phyloP scores from a whole-genome alignment of 352 stramenopile genomes.

The Globisporangium middletonii region DNA sequence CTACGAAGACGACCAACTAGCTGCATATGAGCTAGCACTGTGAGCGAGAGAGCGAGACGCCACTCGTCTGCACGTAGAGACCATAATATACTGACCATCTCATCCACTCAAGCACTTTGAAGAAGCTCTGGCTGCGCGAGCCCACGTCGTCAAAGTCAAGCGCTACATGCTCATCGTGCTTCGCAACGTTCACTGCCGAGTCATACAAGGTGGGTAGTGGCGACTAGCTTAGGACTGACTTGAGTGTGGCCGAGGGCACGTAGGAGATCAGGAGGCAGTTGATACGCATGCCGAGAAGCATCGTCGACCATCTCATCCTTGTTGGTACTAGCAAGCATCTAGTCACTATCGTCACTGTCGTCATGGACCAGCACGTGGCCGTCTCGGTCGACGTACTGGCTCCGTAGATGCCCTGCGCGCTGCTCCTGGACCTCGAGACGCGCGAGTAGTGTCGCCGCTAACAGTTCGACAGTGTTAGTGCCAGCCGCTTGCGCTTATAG shows the following conservation, averaged over 20 bases:
- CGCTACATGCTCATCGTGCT: no score
- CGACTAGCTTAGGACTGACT: no score
- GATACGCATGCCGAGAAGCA: no score
- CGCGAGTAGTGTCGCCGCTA: conserved; percentile 41
- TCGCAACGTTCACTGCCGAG: no score
- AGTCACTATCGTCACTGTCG: conserved; percentile 20
- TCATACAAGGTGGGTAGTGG: no score
- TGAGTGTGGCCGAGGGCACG: no score
- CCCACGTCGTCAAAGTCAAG: no score
- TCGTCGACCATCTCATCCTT: no score
- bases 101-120: conserved; percentile 1
- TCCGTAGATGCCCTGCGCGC: conserved; percentile 43
- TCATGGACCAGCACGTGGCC: conserved; percentile 45
- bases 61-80: not conserved
- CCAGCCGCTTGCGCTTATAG: not conserved
- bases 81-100: conserved; percentile 12
- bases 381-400: conserved; percentile 49
- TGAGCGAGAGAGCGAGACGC: not conserved
- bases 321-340: no score
- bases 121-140: no score
- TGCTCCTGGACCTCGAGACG: conserved; percentile 41
- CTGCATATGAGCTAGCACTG: not conserved
- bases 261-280: no score
- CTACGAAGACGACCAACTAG: conserved; percentile 17
- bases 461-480: conserved; percentile 2